Base-by-base conservation (phyloP, 306 rosid species). In the Inga oerstediana region DNA sequence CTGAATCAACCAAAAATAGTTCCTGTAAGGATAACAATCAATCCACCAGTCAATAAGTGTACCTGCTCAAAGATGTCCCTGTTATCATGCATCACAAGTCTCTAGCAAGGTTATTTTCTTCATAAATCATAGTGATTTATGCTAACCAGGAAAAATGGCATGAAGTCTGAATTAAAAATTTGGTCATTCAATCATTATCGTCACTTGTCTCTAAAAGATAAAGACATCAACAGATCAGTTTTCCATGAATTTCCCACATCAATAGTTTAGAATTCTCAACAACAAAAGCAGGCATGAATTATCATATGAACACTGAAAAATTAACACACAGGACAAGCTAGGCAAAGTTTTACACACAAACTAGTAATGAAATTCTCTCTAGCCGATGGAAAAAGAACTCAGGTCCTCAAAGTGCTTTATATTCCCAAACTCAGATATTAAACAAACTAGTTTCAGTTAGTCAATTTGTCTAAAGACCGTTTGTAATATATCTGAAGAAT, bases 231-330 rank as follows among this genome's bases (percentile, higher is more conserved):
- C 43, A 61, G 84, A 34, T 79, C 46, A 91, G 83, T 82, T 78
- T 88, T 30, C 98, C 95, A 83, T 90, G 54, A 72, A 91, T 84
- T 87, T 94, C 97, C 39, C 89, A 89, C 88, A 91, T 71, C 88
- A 94, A 83, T 77, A 92, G 83, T 74, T 84, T 85, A 10, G 98
- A 91, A 76, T 79, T 86, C 35, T 24, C 27, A 24, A 34, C 35
- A 34, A 34, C 35, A 34, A 34, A 34, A 34, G 35, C 3, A 34
- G 35, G 35, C 35, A 34, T 34, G 35, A 34, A 34, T 34, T 34
- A 34, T 34, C 35, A 34, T 34, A 34, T 34, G 35, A 34, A 34
- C 35, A 34, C 35, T 2, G 35, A 34, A 34, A 34, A 34, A 34
- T 34, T 34, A 34, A 34, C 35, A 34, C 35, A 34, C 35, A 3